Conservation (phyloP, 306 rosid genomes). For the Acacia melanoxylon region DNA sequence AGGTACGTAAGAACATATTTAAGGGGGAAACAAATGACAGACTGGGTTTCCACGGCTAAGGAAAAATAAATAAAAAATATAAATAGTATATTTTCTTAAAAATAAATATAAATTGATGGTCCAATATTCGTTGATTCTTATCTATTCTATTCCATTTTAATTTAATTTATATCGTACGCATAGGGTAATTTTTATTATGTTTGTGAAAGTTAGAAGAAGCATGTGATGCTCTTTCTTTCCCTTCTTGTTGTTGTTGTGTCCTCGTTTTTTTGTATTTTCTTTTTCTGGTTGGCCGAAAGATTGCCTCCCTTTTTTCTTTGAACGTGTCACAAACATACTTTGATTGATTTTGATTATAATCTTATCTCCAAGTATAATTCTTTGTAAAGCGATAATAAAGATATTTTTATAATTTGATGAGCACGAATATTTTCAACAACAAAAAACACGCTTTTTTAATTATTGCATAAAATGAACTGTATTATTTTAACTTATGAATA, state of each 20-base stretch:
- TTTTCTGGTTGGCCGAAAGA: not conserved
- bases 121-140: not conserved
- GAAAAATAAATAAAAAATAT: not conserved
- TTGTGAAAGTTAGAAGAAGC: not conserved
- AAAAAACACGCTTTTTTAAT: no score
- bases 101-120: not conserved
- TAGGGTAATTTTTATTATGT: not conserved
- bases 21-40: not conserved
- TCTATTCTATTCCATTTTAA: not conserved
- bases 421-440: not conserved
- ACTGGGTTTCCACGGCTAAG: not conserved
- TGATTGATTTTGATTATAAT: not conserved
- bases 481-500: not conserved
- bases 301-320: not conserved
- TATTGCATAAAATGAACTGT: not conserved
- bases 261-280: not conserved
- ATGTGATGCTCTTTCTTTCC: conserved; percentile 5
- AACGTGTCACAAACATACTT: not conserved
- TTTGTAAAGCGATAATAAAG: not conserved
- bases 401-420: not conserved
- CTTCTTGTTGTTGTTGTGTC: not conserved
- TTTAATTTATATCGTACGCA: not conserved
- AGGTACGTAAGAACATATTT: not conserved
- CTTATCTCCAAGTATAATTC: not conserved
- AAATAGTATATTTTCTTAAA: not conserved